Evolutionary conservation across 2,329 filamentous ascomycete genomes (phyloP).

Genomic region (Fusarium buharicum): DNA sequence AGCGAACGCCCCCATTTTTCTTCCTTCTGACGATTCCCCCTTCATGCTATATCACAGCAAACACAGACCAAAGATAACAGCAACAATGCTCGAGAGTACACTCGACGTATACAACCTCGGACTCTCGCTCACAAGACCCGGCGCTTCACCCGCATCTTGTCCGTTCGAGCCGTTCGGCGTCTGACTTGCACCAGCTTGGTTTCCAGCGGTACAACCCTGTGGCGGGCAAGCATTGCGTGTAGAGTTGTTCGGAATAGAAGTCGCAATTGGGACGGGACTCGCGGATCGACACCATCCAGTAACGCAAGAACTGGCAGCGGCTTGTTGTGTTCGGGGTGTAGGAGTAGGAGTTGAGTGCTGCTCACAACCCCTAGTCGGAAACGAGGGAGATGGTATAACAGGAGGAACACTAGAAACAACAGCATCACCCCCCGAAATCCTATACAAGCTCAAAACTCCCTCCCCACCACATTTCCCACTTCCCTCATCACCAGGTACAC

Average conservation of each 20-base stretch:
- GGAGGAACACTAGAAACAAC: slow-evolving; percentile 6
- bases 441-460: slow-evolving; percentile 23
- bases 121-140: slow-evolving; percentile 20
- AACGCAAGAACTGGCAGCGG: slow-evolving; percentile 4
- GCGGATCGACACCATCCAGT: slow-evolving; percentile 17
- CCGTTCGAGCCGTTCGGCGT: not conserved
- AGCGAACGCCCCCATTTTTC: not conserved
- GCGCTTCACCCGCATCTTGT: slow-evolving; percentile 8
- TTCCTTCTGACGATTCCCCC: not conserved
- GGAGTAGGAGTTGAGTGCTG: not conserved
- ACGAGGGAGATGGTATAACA: slow-evolving; percentile 11
- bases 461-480: slow-evolving; percentile 45
- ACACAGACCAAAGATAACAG: slow-evolving; percentile 30
- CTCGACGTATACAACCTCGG: slow-evolving; percentile 18
- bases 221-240: slow-evolving; percentile 11
- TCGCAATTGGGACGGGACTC: slow-evolving; percentile 6
- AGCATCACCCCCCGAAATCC: slow-evolving; percentile 8
- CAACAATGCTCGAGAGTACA: slow-evolving; percentile 24
- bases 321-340: not conserved
- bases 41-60: slow-evolving; percentile 1
- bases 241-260: slow-evolving; percentile 18
- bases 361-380: slow-evolving; percentile 14
- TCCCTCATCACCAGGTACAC: slow-evolving; percentile 23
- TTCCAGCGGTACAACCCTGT: slow-evolving; percentile 4
- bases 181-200: not conserved